phyloP scores from a whole-genome alignment of 768 basidiomycete species.

The Suillus bovinus region DNA sequence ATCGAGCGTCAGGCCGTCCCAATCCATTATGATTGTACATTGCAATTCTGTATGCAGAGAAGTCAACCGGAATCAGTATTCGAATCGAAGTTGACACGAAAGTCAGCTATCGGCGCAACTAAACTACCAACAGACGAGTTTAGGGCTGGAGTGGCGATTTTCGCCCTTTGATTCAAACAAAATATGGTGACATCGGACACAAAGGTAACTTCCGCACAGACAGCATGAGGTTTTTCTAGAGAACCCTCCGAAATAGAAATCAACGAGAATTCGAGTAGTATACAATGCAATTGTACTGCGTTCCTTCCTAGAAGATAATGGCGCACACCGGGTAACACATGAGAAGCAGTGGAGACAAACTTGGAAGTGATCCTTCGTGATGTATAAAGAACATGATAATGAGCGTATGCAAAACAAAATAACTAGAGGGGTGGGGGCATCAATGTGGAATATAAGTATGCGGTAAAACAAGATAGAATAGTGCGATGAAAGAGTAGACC shows the following conservation, averaged over 20 bases:
- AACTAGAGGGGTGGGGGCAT: not conserved
- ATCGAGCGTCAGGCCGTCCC: no score
- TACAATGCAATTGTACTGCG: slow-evolving; percentile 1
- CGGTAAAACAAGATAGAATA: not conserved
- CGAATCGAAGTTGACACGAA: no score
- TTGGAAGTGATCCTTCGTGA: not conserved
- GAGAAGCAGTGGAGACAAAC: not conserved
- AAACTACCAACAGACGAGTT: no score
- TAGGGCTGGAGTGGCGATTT: no score
- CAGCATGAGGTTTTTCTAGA: no score
- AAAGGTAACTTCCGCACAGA: no score
- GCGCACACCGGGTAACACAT: not conserved
- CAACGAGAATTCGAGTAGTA: not conserved
- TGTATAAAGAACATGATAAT: not conserved
- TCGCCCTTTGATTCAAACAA: no score
- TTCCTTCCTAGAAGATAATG: not conserved
- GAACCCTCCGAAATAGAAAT: not conserved
- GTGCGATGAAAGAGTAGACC: not conserved
- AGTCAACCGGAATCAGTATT: no score
- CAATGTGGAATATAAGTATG: not conserved
- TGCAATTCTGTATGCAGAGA: no score
- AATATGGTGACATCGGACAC: no score
- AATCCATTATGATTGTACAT: no score
- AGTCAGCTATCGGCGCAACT: no score
- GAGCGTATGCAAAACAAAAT: not conserved